Conservation (phyloP, 1,284 basidiomycete species). For the Sporisorium sorghi region DNA sequence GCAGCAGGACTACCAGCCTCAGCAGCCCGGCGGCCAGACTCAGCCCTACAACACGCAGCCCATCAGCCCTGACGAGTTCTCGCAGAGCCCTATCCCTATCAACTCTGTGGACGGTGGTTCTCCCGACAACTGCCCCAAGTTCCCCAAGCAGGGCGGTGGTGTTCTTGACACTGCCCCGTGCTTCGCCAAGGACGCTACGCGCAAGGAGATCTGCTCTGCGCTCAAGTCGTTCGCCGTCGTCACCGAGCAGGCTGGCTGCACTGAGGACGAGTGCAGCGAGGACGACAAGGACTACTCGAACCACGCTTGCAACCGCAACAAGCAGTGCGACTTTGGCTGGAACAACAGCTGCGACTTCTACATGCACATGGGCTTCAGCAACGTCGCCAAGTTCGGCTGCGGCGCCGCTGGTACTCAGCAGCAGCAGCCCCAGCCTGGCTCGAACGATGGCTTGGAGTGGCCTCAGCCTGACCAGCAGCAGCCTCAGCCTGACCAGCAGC, state of each 20-base stretch:
- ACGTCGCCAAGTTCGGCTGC: constrained; percentile 44
- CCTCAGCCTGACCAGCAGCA: too few relatives aligned
- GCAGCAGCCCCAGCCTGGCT: constrained; percentile 1
- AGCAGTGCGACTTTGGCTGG: constrained; percentile 44
- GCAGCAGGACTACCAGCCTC: constrained; percentile 3
- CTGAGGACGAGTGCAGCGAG: constrained; percentile 39
- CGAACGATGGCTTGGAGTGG: too few relatives aligned
- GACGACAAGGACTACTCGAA: constrained; percentile 44
- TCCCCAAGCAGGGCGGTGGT: constrained; percentile 42
- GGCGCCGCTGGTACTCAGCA: constrained; percentile 6
- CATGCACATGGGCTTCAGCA: constrained; percentile 39
- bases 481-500: too few relatives aligned
- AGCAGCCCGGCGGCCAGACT: background rate
- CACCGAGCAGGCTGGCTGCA: constrained; percentile 30
- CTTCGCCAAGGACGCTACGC: constrained; percentile 31
- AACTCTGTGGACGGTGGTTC: background rate
- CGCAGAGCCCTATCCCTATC: constrained; percentile 14
- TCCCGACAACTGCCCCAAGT: constrained; percentile 36
- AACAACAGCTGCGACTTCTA: constrained; percentile 46
- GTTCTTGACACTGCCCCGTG: constrained; percentile 38
- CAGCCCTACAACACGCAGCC: constrained; percentile 14
- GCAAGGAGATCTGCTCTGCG: constrained; percentile 49
- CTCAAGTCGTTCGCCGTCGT: constrained; percentile 47
- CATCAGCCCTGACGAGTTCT: background rate
- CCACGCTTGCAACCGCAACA: constrained; percentile 44